Evolutionary conservation across 2,329 filamentous ascomycete species (phyloP), one percentile per base, ranked within the genome.

Genomic region (Colletotrichum magnum): DNA sequence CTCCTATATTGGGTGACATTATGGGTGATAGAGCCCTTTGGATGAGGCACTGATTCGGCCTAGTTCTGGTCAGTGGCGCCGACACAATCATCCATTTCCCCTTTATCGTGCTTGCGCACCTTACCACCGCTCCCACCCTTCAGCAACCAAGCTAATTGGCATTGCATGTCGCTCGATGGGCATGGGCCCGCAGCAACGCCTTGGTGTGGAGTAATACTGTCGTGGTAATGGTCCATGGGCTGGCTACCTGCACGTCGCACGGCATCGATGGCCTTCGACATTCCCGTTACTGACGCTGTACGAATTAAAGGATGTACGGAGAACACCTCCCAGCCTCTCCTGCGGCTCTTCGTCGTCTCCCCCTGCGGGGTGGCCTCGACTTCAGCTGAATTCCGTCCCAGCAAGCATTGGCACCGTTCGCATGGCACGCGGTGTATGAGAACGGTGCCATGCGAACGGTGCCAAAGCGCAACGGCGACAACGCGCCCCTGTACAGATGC

Each of bases 1-100:
- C 45, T 51, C 32, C 16, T 56, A 18, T 48, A 51, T 43, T 68
- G 64, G 64, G 51, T 67, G 36, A 63, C 36, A 68, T 68, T 63
- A 57, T 63, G 45, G 45, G 47, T 18, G 24, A 51, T 56, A 32
- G 41, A 41, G 18, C 56, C 51, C 51, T 66, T 61, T 67, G 43
- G 47, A 52, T 5, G 56, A 36, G 16, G 51, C 32, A 47, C 57
- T 39, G 26, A 61, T 60, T 36, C n/a, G 62, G 62, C 24, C 50
- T 66, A 69, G 62, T 50, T 24, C 58, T n/a, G 56, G 45, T 47
- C 16, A 45, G 51, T 58, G 56, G 56, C 57, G 67, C 53, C 48
- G 59, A 50, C 15, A 52, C 36, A 58, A 41, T 58, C 45, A 57
- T 21, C 43, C 32, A 57, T 66, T 51, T 28, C 63, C 66, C 56